phyloP scores from a whole-genome alignment of 768 basidiomycete genomes.

The Serpula lacrymans region DNA sequence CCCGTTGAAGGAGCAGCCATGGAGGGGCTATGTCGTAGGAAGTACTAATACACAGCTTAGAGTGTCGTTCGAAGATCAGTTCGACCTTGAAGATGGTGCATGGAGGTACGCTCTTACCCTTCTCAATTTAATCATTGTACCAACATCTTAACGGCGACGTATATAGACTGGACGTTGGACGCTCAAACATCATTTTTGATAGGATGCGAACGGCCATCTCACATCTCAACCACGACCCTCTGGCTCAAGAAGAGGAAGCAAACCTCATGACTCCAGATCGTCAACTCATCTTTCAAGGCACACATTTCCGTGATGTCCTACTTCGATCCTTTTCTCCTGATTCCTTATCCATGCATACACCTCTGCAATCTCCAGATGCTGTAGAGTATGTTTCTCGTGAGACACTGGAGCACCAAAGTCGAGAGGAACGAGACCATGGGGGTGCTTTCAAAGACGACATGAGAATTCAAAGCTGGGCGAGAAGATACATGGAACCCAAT shows the following conservation, averaged over 20 bases:
- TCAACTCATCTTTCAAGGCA: conserved; percentile 64
- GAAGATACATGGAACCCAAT: conserved; percentile 53
- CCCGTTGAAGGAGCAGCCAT: conserved; percentile 53
- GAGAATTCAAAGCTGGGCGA: conserved; percentile 79
- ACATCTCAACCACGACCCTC: conserved; percentile 53
- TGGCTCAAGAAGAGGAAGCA: conserved; percentile 31
- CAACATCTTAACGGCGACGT: too few species aligned
- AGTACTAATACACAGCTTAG: conserved; percentile 49
- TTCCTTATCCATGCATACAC: conserved; percentile 20
- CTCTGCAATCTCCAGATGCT: conserved; percentile 39
- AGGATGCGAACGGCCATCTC: conserved; percentile 69
- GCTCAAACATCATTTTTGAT: conserved; percentile 59
- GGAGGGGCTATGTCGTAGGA: conserved; percentile 54
- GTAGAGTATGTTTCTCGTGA: conserved; percentile 34
- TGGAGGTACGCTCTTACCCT: too few species aligned
- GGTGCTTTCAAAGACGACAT: conserved; percentile 70
- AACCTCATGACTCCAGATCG: conserved; percentile 22
- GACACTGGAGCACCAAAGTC: conserved; percentile 34
- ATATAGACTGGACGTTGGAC: conserved; percentile 72
- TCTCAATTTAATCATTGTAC: too few species aligned
- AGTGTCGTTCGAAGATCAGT: conserved; percentile 53
- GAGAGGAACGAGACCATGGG: conserved; percentile 18
- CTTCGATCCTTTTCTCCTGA: conserved; percentile 50
- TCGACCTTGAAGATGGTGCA: conserved; percentile 37
- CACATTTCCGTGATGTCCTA: conserved; percentile 67